Base-by-base conservation (phyloP, 768 basidiomycete genomes). In the Hypholoma fasciculare region DNA sequence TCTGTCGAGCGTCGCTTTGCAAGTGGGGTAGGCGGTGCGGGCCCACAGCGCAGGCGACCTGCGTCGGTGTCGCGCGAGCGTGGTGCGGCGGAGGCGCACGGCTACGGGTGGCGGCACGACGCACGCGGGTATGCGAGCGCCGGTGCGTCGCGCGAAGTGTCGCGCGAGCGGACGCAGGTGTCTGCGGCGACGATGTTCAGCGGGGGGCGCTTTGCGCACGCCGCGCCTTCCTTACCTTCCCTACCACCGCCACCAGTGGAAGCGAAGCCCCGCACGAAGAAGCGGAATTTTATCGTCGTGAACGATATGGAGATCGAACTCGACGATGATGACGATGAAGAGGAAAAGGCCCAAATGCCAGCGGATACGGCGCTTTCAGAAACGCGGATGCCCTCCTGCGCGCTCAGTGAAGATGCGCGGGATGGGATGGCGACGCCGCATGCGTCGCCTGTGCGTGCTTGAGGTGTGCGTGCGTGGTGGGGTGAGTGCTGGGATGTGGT, bases 261-360 rank as follows among this genome's bases (percentile, higher is more conserved):
- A 61, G 48, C 52, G 6, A 34, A 2, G 30, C 30, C 30, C 7
- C 30, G 30, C 54, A 26, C 51, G 54, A 61, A 63, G 61, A 70
- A 70, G 63, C 58, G 67, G 60, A 74, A 72, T 52, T 69, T 76
- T 37, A 78, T 78, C 23, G 63, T 73, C 30, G 70, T 78, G 9
- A 78, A 78, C 63, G 75, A 69, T 58, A 71, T 76, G 38, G 74
- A 76, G 63, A 74, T 78, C 30, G 73, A 76, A 17, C 50, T 78
- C 44, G 75, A 57, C 17, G 59, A 58, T 16, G 49, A 62, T 34
- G 54, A 58, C 14, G 62, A 60, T 20, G 57, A 50, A 37, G 64
- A 16, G 47, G 20, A 16, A 30, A 16, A 9, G 20, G 47, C 13
- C 12, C 14, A 23, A 12, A 23, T 14, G 47, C 40, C 40, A 7